Percentiles rank a stretch among this genome's conserved stretches.
phyloP scores from a whole-genome alignment of 2,329 filamentous ascomycete species.

The Fusarium sp. region DNA sequence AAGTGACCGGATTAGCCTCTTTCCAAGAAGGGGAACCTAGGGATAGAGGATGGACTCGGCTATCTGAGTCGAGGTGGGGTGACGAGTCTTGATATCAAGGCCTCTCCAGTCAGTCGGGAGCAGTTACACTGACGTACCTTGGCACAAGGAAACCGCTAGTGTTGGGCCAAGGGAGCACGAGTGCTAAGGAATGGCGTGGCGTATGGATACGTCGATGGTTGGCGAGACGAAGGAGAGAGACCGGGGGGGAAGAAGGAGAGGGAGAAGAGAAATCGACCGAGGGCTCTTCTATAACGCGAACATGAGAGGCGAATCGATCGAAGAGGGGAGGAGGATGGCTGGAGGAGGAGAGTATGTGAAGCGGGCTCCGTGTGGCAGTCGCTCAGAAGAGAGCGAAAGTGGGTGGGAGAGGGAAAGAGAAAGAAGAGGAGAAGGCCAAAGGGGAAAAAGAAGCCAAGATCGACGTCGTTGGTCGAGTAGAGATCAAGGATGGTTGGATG shows the following conservation, averaged over 20 bases:
- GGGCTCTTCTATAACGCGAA: constrained; percentile 50
- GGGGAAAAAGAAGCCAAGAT: constrained; percentile 36
- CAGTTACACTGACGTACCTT: constrained; percentile 32
- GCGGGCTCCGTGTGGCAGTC: constrained; percentile 18
- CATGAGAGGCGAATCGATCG: constrained; percentile 43
- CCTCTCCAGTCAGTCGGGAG: neutral
- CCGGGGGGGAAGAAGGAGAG: constrained; percentile 19
- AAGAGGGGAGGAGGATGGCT: neutral
- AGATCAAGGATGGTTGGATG: constrained; percentile 18
- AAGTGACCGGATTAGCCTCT: constrained; percentile 19
- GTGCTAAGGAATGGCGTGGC: constrained; percentile 23
- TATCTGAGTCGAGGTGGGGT: constrained; percentile 27
- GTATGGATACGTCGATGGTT: constrained; percentile 27
- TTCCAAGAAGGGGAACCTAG: neutral
- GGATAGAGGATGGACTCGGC: constrained; percentile 16
- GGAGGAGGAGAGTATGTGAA: neutral
- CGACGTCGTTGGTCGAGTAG: constrained; percentile 34
- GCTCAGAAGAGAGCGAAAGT: constrained; percentile 35
- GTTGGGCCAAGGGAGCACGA: constrained; percentile 25
- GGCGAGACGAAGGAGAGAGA: constrained; percentile 10
- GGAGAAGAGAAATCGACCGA: constrained; percentile 32
- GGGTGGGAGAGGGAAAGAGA: constrained; percentile 12
- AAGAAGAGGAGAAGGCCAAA: constrained; percentile 18
- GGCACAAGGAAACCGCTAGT: constrained; percentile 19
- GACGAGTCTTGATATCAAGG: constrained; percentile 21